Conservation (phyloP, 2,329 filamentous ascomycete species). For the Incumbomyces delicatus region DNA sequence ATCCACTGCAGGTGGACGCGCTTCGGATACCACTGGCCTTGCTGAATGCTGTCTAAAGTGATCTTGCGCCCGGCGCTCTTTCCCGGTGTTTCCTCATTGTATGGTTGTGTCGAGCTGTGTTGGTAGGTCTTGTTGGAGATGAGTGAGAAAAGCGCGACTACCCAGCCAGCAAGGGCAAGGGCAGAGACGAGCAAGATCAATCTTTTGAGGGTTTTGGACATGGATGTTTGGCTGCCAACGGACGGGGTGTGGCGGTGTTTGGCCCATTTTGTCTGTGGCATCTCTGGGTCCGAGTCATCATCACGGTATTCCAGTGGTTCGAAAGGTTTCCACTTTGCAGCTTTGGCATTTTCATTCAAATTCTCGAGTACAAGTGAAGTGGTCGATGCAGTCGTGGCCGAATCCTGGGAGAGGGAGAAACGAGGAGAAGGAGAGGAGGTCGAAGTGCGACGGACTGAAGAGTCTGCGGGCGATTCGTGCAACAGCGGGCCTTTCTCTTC, state of each 20-base stretch:
- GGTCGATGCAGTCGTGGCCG: constrained; percentile 20
- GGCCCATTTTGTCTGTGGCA: constrained; percentile 15
- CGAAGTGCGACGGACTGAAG: background rate
- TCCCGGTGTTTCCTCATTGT: constrained; percentile 25
- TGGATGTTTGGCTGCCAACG: constrained; percentile 5
- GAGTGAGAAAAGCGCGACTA: constrained; percentile 36
- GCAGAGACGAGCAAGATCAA: constrained; percentile 32
- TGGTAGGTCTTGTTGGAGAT: constrained; percentile 28
- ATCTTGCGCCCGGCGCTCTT: constrained; percentile 32
- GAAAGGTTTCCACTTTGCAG: constrained; percentile 6
- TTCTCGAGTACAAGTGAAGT: constrained; percentile 24
- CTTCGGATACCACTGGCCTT: constrained; percentile 29
- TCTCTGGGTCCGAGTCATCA: constrained; percentile 23
- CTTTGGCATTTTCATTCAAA: constrained; percentile 15
- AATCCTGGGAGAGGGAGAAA: constrained; percentile 14
- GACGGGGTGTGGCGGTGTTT: background rate
- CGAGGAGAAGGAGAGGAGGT: background rate
- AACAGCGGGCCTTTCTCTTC: constrained; percentile 1
- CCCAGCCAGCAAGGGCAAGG: constrained; percentile 37
- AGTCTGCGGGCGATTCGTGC: background rate
- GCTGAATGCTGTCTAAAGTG: constrained; percentile 33
- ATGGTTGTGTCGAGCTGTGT: constrained; percentile 21
- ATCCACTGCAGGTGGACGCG: constrained; percentile 38
- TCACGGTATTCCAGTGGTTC: constrained; percentile 18
- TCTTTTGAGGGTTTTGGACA: constrained; percentile 26